Percentiles rank a stretch among this genome's conserved stretches.
Evolutionary conservation across 108 stramenopile genomes (phyloP).

Genomic region (Cyclotella choctawhatcheeana): DNA sequence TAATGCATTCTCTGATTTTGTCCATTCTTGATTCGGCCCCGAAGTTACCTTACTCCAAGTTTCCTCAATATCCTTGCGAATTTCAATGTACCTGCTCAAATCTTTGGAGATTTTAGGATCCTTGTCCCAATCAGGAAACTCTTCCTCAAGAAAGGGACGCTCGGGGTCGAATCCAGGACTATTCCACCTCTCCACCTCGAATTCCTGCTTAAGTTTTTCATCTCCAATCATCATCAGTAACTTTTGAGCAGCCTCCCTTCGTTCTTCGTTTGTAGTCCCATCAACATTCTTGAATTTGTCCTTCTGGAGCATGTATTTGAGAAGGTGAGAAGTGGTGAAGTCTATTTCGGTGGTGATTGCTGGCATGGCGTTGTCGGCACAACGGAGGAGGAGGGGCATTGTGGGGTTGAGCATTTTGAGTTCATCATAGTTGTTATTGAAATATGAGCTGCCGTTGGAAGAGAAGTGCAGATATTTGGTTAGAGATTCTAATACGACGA

Average conservation of each 20-base stretch:
- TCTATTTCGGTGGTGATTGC: slow-evolving; percentile 84
- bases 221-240: slow-evolving; percentile 55
- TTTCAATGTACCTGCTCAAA: slow-evolving; percentile 61
- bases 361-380: slow-evolving; percentile 84
- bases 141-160: slow-evolving; percentile 63
- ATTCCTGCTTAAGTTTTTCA: slow-evolving; percentile 34
- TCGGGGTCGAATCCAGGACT: slow-evolving; percentile 81
- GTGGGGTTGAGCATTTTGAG: slow-evolving; percentile 84
- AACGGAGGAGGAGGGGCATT: slow-evolving; percentile 81
- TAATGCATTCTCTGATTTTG: slow-evolving; percentile 75
- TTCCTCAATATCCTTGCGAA: slow-evolving; percentile 62
- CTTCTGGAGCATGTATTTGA: slow-evolving; percentile 86
- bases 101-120: slow-evolving; percentile 58
- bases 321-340: slow-evolving; percentile 81
- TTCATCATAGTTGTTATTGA: slow-evolving; percentile 76
- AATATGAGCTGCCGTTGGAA: slow-evolving; percentile 58
- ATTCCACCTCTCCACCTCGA: slow-evolving; percentile 58
- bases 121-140: slow-evolving; percentile 66
- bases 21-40: slow-evolving; percentile 79
- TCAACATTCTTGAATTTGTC: slow-evolving; percentile 76
- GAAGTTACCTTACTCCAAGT: slow-evolving; percentile 64
- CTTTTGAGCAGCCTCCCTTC: slow-evolving; percentile 76
- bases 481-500: not conserved
- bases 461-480: too few species aligned
- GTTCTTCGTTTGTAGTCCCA: slow-evolving; percentile 71